Percentiles rank a stretch among this genome's conserved stretches.
These are phyloP conservation scores for Metarhizium humberi DNA, from an alignment of 2,329 filamentous ascomycete species.

Conservation along the genomic window DNA sequence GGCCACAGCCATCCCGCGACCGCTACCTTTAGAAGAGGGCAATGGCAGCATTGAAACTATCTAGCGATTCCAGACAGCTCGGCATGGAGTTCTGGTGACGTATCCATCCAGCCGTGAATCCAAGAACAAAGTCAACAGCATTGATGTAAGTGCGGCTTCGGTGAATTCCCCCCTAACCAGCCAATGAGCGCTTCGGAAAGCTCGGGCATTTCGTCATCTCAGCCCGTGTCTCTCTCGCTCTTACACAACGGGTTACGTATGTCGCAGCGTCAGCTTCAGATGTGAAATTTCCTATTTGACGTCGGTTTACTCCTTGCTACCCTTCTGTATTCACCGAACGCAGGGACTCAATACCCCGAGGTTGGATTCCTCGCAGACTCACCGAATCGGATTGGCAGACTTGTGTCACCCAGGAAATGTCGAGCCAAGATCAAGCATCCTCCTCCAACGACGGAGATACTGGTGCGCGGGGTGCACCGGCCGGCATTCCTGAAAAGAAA, in stretches of 20 bases:
- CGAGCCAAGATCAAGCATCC: background rate
- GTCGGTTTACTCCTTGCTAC: background rate
- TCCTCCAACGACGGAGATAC: background rate
- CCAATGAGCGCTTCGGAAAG: background rate
- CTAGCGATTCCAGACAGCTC: no score
- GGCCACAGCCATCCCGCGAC: no score
- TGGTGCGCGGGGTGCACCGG: background rate
- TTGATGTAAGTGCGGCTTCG: background rate
- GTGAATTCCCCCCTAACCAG: background rate
- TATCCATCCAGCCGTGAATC: no score
- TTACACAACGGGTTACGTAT: background rate
- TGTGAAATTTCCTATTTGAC: background rate
- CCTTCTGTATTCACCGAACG: background rate
- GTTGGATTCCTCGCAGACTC: background rate
- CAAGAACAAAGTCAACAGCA: background rate
- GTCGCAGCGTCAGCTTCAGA: background rate
- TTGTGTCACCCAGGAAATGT: background rate
- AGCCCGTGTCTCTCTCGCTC: background rate
- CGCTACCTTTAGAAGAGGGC: no score
- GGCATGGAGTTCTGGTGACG: no score
- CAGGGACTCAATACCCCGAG: background rate
- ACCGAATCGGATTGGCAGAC: background rate
- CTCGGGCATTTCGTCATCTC: background rate
- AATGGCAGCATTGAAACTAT: no score
- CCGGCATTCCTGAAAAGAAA: conserved; percentile 21